phyloP scores from a whole-genome alignment of 352 stramenopile species.

The Aphanomyces euteiches region DNA sequence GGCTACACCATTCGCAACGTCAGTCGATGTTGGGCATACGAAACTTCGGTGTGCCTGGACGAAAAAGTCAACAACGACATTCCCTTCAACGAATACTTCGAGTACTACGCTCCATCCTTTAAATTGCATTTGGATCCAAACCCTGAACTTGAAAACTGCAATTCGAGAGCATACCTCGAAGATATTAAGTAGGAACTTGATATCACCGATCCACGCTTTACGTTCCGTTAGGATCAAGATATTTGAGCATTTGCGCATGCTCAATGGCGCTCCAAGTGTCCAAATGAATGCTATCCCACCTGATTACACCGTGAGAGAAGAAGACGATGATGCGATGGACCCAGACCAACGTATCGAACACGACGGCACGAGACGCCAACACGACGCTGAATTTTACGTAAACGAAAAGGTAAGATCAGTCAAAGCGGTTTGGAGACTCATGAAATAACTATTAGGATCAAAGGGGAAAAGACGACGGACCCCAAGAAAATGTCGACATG shows the following conservation, averaged over 20 bases:
- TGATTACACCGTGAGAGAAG: constrained; percentile 66
- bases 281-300: constrained; percentile 73
- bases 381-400: constrained; percentile 79
- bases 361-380: constrained; percentile 55
- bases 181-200: constrained; percentile 62
- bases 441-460: constrained; percentile 12
- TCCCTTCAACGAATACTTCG: constrained; percentile 83
- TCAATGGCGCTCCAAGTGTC: constrained; percentile 73
- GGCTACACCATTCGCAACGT: constrained; percentile 88
- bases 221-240: constrained; percentile 60
- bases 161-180: constrained; percentile 81
- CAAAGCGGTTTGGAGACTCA: background rate
- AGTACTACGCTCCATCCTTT: constrained; percentile 80
- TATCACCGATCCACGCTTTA: background rate
- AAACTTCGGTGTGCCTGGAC: constrained; percentile 93
- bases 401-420: constrained; percentile 56
- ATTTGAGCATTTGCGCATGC: constrained; percentile 72
- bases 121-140: constrained; percentile 82
- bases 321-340: constrained; percentile 72
- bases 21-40: constrained; percentile 94
- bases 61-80: constrained; percentile 78
- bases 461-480: constrained; percentile 12
- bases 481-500: constrained; percentile 25
- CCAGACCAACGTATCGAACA: constrained; percentile 66
- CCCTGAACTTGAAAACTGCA: constrained; percentile 70